These are phyloP conservation scores for Rosa lucieae DNA, from an alignment of 306 rosid species.

Conservation along the genomic window DNA sequence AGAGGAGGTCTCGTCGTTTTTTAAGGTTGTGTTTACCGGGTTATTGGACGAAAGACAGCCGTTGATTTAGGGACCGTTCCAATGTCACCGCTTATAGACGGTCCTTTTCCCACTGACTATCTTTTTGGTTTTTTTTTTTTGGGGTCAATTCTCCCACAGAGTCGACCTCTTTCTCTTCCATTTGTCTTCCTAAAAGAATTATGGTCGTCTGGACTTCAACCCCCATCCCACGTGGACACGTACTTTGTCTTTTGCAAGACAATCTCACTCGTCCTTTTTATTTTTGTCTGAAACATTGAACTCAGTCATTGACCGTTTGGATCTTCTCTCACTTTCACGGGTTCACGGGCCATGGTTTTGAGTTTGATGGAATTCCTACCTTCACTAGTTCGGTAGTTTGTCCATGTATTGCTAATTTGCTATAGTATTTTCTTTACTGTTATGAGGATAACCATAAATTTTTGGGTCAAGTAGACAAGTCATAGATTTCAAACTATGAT, in stretches of 20 bases:
- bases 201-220: slow-evolving; percentile 6
- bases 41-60: slow-evolving; percentile 25
- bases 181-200: background rate
- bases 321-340: background rate
- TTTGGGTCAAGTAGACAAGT: no score
- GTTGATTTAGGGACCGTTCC: slow-evolving; percentile 9
- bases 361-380: background rate
- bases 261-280: background rate
- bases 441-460: no score
- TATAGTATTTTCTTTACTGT: no score
- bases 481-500: no score
- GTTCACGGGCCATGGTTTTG: background rate
- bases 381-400: background rate
- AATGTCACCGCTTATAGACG: slow-evolving; percentile 25
- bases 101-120: background rate
- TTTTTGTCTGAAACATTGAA: background rate
- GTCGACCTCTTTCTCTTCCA: background rate
- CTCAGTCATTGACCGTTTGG: background rate
- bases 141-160: background rate
- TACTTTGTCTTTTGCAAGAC: background rate
- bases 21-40: background rate
- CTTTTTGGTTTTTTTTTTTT: no score
- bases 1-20: background rate
- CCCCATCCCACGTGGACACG: background rate
- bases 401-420: background rate